phyloP scores from a whole-genome alignment of 2,329 filamentous ascomycete species.

The Coleophoma crateriformis region DNA sequence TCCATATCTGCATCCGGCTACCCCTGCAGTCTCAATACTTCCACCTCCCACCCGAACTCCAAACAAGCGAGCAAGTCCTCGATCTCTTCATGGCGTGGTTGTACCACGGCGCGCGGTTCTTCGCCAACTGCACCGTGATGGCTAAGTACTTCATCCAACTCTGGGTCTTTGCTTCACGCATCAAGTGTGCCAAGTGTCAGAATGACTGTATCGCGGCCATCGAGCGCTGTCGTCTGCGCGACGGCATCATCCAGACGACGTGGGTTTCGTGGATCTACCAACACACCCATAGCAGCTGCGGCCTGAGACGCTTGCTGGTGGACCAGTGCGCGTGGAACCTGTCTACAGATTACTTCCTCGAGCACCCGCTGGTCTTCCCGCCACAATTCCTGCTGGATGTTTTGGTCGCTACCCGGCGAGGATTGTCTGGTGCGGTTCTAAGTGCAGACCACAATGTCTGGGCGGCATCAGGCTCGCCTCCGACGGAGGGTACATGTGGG shows the following conservation, averaged over 20 bases:
- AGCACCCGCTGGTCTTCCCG: no score
- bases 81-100: constrained; percentile 6
- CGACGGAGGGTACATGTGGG: no score
- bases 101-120: constrained; percentile 2
- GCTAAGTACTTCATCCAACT: constrained; percentile 2
- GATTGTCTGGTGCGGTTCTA: no score
- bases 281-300: background rate
- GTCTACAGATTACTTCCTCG: no score
- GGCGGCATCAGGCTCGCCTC: no score
- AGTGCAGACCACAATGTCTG: no score
- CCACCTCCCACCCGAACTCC: background rate
- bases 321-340: constrained; percentile 8
- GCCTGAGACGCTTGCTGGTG: constrained; percentile 5
- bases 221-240: background rate
- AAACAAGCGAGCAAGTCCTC: background rate
- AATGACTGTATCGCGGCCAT: constrained; percentile 8
- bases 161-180: constrained; percentile 6
- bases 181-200: constrained; percentile 1
- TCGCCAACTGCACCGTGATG: background rate
- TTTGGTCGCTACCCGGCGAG: no score
- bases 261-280: constrained; percentile 4
- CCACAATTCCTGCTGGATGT: no score
- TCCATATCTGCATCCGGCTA: background rate
- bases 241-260: background rate
- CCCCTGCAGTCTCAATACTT: background rate